phyloP scores from a whole-genome alignment of 73 alveolate species.

The Symbiodinium pilosum region DNA sequence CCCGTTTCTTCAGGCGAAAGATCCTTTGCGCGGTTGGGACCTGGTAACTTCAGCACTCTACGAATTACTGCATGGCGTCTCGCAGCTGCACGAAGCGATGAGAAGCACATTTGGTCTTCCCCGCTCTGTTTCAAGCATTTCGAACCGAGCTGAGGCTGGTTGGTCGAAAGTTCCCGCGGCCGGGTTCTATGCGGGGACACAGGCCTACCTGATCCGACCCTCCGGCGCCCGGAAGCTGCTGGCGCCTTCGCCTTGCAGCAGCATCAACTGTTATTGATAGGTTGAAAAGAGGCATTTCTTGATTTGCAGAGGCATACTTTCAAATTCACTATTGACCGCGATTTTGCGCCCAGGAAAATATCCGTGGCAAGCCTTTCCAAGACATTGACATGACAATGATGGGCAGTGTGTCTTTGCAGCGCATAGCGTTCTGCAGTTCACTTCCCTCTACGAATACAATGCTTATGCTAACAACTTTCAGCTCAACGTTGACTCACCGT shows the following conservation, averaged over 20 bases:
- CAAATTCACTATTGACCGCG: neutral
- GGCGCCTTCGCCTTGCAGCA: neutral
- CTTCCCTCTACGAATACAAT: neutral
- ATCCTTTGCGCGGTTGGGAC: conserved; percentile 38
- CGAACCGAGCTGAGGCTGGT: neutral
- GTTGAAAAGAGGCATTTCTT: too few relatives aligned
- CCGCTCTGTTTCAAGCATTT: too few relatives aligned
- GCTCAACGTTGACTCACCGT: too few relatives aligned
- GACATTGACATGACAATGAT: conserved; percentile 86
- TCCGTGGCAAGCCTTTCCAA: conserved; percentile 65
- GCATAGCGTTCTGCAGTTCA: neutral
- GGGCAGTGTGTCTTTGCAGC: conserved; percentile 2
- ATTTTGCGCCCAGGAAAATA: neutral
- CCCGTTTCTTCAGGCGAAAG: conserved; percentile 29
- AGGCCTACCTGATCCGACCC: conserved; percentile 60
- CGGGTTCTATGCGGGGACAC: conserved; percentile 73
- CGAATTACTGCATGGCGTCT: conserved; percentile 63
- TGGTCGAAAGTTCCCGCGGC: conserved; percentile 59
- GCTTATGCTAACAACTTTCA: neutral
- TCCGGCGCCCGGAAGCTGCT: conserved; percentile 65
- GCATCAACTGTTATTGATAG: neutral
- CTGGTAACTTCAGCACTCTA: conserved; percentile 39
- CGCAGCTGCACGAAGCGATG: neutral
- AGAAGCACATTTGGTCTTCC: too few relatives aligned
- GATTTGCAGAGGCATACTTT: neutral